Base-by-base conservation (phyloP, 345 rosid species). In the Luvunga scandens region DNA sequence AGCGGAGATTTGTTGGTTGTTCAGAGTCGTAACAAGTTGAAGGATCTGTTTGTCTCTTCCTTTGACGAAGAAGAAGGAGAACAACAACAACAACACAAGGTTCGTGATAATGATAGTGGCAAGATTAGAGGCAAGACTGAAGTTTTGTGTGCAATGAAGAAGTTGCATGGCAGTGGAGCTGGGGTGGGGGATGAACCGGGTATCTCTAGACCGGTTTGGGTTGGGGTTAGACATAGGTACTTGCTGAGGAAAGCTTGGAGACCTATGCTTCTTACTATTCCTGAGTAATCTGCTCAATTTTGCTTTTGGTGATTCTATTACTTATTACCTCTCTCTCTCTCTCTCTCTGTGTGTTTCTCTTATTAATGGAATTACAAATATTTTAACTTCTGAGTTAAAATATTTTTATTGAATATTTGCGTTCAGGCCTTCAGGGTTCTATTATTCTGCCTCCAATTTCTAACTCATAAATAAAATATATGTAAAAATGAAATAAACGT, bases 171-270 rank as follows among this genome's bases (percentile, higher is more conserved):
- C 0, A 70, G 78, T 56, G 50, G 16, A 13, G 50, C 50, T 13
- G 50, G 18, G 50, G 83, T 72, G 9, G 82, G 72, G 3, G 80
- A 61, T 22, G 90, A 82, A 74, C 71, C 81, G 30, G 83, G 82
- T 45, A 83, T 88, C 13, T 77, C 84, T 16, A 72, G 89, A 83
- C 86, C 93, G 55, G 89, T 83, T 42, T 90, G 95, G 95, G 77
- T 90, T 24, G 94, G 98, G 50, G 82, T 90, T 60, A 81, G 98
- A 71, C 89, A 88, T 61, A 72, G 94, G 80, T 67, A 84, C 69
- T 79, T 93, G 16, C 66, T 89, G 71, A 86, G 90, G 79, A 85
- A 87, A 85, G 89, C 90, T 67, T 93, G 99, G 98, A 90, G 96
- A 19, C 98, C 99, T 9, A 86, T 84, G 87, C 94, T 93, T 0